phyloP scores from a whole-genome alignment of 345 rosid species.

The Euphorbia pulcherrima region DNA sequence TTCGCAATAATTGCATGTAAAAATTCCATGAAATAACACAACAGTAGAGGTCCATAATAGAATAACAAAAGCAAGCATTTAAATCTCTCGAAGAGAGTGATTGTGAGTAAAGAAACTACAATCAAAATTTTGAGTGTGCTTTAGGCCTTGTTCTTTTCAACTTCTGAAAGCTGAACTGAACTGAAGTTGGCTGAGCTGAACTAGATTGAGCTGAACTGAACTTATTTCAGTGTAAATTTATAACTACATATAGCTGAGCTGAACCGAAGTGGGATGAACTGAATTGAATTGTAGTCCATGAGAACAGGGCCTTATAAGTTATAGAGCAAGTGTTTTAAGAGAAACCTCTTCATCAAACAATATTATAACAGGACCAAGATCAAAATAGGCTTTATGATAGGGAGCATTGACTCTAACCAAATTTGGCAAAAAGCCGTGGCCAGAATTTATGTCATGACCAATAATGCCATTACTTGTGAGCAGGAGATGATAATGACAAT shows the following conservation, averaged over 20 bases:
- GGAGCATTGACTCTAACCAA: constrained; percentile 3
- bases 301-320: no score
- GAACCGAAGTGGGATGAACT: no score
- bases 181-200: no score
- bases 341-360: neutral
- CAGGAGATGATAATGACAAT: constrained; percentile 8
- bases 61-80: neutral
- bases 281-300: no score
- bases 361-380: neutral
- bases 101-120: neutral
- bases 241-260: no score
- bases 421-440: neutral
- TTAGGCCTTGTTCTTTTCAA: no score
- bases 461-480: constrained; percentile 2
- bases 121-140: neutral
- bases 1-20: neutral
- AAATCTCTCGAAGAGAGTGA: neutral
- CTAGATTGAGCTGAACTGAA: no score
- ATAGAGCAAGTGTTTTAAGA: neutral
- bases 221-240: no score
- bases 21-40: neutral
- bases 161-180: no score
- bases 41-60: neutral
- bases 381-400: neutral
- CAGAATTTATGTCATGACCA: neutral